Evolutionary conservation across 495 filamentous ascomycete genomes (phyloP), one percentile per base, ranked within the genome.

Genomic region (Daldinia childiae): DNA sequence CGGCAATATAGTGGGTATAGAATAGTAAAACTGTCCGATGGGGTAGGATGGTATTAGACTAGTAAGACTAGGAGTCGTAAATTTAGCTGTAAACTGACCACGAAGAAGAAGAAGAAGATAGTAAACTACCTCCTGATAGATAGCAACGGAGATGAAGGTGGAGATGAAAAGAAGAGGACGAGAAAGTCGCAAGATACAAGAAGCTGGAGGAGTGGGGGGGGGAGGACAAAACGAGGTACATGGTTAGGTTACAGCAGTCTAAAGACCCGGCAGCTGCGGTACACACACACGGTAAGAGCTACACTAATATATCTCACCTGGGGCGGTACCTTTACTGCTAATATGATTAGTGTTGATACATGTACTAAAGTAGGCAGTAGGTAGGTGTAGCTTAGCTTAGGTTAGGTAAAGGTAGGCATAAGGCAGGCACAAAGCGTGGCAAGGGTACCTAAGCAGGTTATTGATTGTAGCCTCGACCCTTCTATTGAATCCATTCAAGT

Each of bases 161-260:
- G 43, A 59, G 38, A 19, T 64, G 29, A 30, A 51, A 62, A 48
- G 62, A 71, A 62, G 32, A 50, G 38, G 51, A 60, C 56, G 48
- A 32, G 55, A 70, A 64, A 58, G 45, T 51, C 43, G 43, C 21
- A 64, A 64, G 55, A 52, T 45, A 26, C 56, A 59, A 36, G 11
- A 64, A 50, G 51, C 50, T 29, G 29, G 56, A 27, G 48, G 52
- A 59, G 67, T 69, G 60, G 67, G 67, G 61, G 64, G n/a, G n/a
- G 11, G 34, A 14, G 34, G 34, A 36, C 34, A 54, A 30, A 56
- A 17, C 43, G 54, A 61, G 12, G 34, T 36, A 55, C 50, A 52
- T 27, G 21, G 24, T 14, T 51, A 21, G 19, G 15, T 41, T 24
- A 51, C 45, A 21, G 11, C 45, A 51, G 19, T 51, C 24, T 17